Evolutionary conservation across 805 yeast genomes (phyloP), one percentile per base, ranked within the genome.

Genomic region (Kodamaea kaohsiungensis): DNA sequence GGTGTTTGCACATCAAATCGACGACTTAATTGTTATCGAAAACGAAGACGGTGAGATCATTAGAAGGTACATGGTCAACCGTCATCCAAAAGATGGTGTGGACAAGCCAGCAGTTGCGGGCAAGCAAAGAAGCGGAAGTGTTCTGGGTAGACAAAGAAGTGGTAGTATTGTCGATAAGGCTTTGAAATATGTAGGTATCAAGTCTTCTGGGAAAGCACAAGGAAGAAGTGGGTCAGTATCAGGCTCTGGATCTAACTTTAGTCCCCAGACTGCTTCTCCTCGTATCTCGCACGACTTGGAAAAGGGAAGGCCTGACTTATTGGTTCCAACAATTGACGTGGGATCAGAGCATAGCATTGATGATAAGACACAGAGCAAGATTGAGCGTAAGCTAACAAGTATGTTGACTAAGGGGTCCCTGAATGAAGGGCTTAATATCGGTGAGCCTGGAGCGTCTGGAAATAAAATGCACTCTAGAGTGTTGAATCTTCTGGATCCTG

Each of bases 31-130:
- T 52, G 79, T 91, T 55, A 87, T 95, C 54, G 99, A 93, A 69
- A 89, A 91, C 63, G 89, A 83, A 46, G 96, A 92, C 10, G 99
- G 98, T 59, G 98, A 93, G 61, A 83, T 95, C 53, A 76, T 95
- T 46, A 84, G 97, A 64, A 79, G 96, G 51, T 93, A 91, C 70
- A 76, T 53, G 61, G 85, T 92, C 51, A 89, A 86, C 62, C 80
- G 83, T 2, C 90, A 85, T 59, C 48, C 43, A 35, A 49, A 37
- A 18, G 52, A 37, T n/a, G 15, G 18, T 2, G 35, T 12, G 8
- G 35, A 30, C 2, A 30, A 30, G 35, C 10, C 35, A 5, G 10
- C 10, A 5, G 3, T 48, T 17, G 39, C 19, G 39, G 27, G 27
- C 46, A 55, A 49, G 10, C 35, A 30, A 30, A 30, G 35, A 30